Percentiles rank a stretch among this genome's conserved stretches.
phyloP scores from a whole-genome alignment of 2,329 filamentous ascomycete species.

The Drechmeria coniospora region DNA sequence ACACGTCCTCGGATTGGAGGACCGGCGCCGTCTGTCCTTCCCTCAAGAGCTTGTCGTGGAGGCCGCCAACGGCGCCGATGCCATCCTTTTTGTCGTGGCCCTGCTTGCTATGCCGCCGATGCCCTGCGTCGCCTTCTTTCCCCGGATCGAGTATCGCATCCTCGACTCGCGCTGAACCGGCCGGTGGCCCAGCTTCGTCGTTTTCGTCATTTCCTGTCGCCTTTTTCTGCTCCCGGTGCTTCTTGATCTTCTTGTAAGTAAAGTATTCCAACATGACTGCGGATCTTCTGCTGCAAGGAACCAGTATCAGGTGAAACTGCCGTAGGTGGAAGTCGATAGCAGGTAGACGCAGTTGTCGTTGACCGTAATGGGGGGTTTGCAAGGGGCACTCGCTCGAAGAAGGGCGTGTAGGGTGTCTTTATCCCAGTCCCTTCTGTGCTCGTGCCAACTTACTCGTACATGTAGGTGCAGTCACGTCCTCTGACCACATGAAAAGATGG shows the following conservation, averaged over 20 bases:
- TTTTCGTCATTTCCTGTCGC: constrained; percentile 13
- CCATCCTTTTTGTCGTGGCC: constrained; percentile 4
- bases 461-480: too few species aligned
- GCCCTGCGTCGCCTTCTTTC: too few species aligned
- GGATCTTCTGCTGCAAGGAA: too few species aligned
- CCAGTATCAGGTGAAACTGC: too few species aligned
- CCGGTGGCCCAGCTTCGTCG: constrained; percentile 5
- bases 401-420: too few species aligned
- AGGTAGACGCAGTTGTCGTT: not conserved
- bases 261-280: constrained; percentile 47
- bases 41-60: not conserved
- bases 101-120: constrained; percentile 1
- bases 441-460: too few species aligned
- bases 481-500: too few species aligned
- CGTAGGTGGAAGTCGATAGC: too few species aligned
- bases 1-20: constrained; percentile 40
- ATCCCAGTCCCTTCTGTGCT: too few species aligned
- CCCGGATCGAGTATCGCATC: constrained; percentile 2
- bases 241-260: constrained; percentile 46
- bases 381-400: too few species aligned
- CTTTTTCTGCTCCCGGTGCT: constrained; percentile 36
- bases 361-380: too few species aligned
- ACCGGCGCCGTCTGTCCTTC: constrained; percentile 22
- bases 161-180: constrained; percentile 4
- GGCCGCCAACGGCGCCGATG: constrained; percentile 5